Conservation (phyloP, 2,329 filamentous ascomycete species). For the Pseudopyricularia cyperi region DNA sequence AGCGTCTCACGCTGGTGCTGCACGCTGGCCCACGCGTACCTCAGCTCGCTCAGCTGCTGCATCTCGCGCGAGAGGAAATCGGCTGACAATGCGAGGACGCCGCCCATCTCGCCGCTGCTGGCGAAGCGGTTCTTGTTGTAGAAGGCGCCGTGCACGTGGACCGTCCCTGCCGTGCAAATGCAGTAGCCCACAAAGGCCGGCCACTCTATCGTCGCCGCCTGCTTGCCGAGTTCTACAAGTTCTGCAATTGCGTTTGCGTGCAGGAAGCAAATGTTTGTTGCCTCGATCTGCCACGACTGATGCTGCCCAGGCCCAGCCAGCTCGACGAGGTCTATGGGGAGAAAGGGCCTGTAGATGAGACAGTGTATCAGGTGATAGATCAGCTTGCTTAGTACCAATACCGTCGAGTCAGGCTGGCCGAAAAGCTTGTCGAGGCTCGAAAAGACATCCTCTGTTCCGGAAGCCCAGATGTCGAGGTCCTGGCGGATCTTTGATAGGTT, state of each 20-base stretch:
- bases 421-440: conserved; percentile 64
- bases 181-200: conserved; percentile 79
- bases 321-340: conserved; percentile 73
- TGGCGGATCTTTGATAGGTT: conserved; percentile 77
- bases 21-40: conserved; percentile 63
- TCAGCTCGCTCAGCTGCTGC: conserved; percentile 64
- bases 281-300: conserved; percentile 86
- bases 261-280: conserved; percentile 73
- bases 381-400: conserved; percentile 69
- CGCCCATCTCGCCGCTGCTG: conserved; percentile 39
- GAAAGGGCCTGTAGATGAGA: conserved; percentile 73
- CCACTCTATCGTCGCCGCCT: conserved; percentile 67
- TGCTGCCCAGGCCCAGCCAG: conserved; percentile 70
- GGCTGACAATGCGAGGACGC: conserved; percentile 46
- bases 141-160: conserved; percentile 76
- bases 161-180: conserved; percentile 73
- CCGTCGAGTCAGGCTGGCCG: conserved; percentile 64
- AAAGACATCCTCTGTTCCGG: conserved; percentile 68
- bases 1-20: conserved; percentile 72
- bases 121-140: conserved; percentile 44
- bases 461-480: conserved; percentile 74
- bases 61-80: conserved; percentile 67
- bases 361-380: conserved; percentile 82
- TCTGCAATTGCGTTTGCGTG: conserved; percentile 83
- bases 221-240: conserved; percentile 65